Evolutionary conservation across 2,329 filamentous ascomycete genomes (phyloP), one percentile per base, ranked within the genome.

Genomic region (Penicillium concentricum): DNA sequence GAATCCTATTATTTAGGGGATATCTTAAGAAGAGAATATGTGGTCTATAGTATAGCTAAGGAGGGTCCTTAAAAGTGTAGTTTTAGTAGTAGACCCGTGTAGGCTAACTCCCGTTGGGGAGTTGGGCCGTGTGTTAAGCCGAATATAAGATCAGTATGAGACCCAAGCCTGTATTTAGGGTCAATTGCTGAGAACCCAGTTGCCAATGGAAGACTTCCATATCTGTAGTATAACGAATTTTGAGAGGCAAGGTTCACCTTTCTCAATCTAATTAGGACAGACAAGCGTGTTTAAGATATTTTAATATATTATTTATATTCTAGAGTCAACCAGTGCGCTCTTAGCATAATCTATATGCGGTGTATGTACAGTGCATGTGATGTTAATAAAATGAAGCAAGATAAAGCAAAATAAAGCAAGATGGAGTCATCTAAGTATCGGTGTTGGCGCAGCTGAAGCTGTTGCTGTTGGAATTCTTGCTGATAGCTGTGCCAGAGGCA

Each of bases 381-480:
- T 13, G 13, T 12, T 5, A 37, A 18, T 10, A 10, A 34, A 5
- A 46, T 18, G 13, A 20, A 38, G 35, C 24, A 42, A 32, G 5
- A 44, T n/a, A 4, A 13, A 43, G 16, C 18, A 48, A 26, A 28
- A 51, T 39, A n/a, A 47, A 41, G 28, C 20, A 43, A 45, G 13
- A 51, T 16, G 5, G 2, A 38, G n/a, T 9, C n/a, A 18, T 46
- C 47, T 52, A 66, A 42, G 53, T 48, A 18, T 64, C 62, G n/a
- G 60, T 74, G 52, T 69, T 73, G 51, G 70, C 69, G 56, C 76
- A 78, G 5, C 71, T 71, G 54, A 76, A 78, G 57, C 70, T 75
- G 42, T 52, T 60, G 28, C 66, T 69, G 35, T 65, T 60, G 7
- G 67, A 48, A 50, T 73, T 68, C 65, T 61, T 54, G 47, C 58